Evolutionary conservation across 2,329 filamentous ascomycete species (phyloP).

Genomic region (Seiridium unicorne): DNA sequence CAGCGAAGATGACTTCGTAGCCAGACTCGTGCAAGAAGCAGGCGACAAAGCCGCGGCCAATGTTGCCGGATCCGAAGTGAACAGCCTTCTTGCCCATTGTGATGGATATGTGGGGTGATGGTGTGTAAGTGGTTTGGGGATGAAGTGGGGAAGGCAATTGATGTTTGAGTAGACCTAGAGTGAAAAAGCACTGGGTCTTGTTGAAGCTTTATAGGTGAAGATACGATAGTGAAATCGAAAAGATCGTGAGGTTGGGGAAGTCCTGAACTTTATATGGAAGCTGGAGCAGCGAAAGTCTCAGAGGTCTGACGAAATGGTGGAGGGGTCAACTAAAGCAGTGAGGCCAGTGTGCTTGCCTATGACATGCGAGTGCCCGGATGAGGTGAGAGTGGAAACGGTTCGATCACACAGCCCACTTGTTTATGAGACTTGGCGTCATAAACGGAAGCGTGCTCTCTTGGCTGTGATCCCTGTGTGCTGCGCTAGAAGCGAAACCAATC

Average conservation of each 20-base stretch:
- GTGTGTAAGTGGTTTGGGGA: not conserved
- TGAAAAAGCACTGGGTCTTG: not conserved
- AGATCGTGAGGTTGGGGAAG: conserved; percentile 1
- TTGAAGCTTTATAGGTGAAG: not conserved
- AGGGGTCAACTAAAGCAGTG: not conserved
- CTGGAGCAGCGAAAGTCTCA: not conserved
- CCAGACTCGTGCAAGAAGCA: conserved; percentile 93
- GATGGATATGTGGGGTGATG: conserved; percentile 7
- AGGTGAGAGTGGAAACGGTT: conserved; percentile 7
- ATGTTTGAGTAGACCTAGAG: not conserved
- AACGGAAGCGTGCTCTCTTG: not conserved
- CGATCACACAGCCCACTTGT: conserved; percentile 4
- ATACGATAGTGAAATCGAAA: not conserved
- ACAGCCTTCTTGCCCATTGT: conserved; percentile 67
- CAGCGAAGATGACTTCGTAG: conserved; percentile 94
- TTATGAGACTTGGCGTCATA: conserved; percentile 7
- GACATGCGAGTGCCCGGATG: conserved; percentile 2
- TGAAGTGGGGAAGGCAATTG: not conserved
- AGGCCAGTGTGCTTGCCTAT: not conserved
- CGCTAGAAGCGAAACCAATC: not conserved
- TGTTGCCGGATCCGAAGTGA: conserved; percentile 85
- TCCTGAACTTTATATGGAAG: conserved; percentile 5
- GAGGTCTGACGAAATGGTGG: not conserved
- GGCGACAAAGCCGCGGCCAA: conserved; percentile 81
- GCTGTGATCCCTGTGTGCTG: not conserved